phyloP scores from a whole-genome alignment of 129 eudicot genomes.

The Ambrosia artemisiifolia region DNA sequence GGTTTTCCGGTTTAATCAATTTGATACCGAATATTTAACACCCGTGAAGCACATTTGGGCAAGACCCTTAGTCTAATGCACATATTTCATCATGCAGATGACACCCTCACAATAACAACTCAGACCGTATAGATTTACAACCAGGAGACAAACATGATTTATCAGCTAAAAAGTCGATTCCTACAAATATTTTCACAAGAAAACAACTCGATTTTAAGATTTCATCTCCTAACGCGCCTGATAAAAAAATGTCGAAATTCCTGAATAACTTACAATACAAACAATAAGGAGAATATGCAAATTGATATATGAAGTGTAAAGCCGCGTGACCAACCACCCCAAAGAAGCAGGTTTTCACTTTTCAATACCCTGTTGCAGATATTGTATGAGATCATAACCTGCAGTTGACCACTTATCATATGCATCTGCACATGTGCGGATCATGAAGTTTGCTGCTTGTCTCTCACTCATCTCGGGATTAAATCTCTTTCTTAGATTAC shows the following conservation, averaged over 20 bases:
- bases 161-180: neutral
- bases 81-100: neutral
- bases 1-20: no score
- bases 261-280: conserved; percentile 5
- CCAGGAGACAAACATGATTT: neutral
- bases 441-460: conserved; percentile 97
- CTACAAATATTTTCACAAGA: neutral
- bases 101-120: neutral
- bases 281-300: conserved; percentile 5
- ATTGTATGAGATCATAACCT: conserved; percentile 95
- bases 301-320: neutral
- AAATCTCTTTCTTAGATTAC: conserved; percentile 88
- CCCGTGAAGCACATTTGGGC: no score
- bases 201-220: neutral
- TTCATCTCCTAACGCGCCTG: neutral
- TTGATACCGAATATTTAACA: no score
- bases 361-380: conserved; percentile 95
- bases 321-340: neutral
- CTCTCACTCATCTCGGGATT: conserved; percentile 98
- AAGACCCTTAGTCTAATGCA: no score
- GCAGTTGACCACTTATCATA: conserved; percentile 99
- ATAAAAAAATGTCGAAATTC: conserved; percentile 1
- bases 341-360: conserved; percentile 40
- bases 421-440: conserved; percentile 83
- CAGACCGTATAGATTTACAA: neutral